Evolutionary conservation across 164 flowering plant species (phyloP).

Genomic region (Malania oleifera): DNA sequence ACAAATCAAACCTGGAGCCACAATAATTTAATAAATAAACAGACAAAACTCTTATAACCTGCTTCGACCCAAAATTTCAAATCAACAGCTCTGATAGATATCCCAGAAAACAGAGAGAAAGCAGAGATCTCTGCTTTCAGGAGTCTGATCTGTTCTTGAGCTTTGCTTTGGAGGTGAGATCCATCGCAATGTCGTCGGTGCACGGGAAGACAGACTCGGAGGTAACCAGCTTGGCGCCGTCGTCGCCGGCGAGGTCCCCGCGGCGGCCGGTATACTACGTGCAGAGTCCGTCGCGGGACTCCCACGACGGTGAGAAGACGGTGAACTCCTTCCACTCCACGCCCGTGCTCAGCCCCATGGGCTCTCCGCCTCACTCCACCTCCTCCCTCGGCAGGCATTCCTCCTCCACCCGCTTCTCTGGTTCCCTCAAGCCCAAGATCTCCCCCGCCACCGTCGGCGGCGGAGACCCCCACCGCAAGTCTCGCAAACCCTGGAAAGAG

Average conservation of each 20-base stretch:
- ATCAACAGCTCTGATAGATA: no score
- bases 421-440: constrained; percentile 23
- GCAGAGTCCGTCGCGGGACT: constrained; percentile 80
- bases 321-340: constrained; percentile 47
- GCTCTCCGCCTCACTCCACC: constrained; percentile 59
- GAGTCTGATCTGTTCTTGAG: no score
- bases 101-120: no score
- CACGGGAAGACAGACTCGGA: constrained; percentile 77
- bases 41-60: no score
- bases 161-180: no score
- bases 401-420: constrained; percentile 65
- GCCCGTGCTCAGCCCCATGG: constrained; percentile 44
- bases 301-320: constrained; percentile 66
- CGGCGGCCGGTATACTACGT: constrained; percentile 68
- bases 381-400: constrained; percentile 55
- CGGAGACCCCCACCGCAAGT: constrained; percentile 11
- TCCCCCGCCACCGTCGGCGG: constrained; percentile 12
- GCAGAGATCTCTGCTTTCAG: no score
- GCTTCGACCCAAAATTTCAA: no score
- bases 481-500: constrained; percentile 26
- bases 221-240: constrained; percentile 50
- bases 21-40: no score
- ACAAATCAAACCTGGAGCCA: no score
- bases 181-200: no score
- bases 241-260: constrained; percentile 65